Percentiles rank a stretch among this genome's conserved stretches.
Evolutionary conservation across 306 rosid species (phyloP).

Genomic region (Notholithocarpus densiflorus): DNA sequence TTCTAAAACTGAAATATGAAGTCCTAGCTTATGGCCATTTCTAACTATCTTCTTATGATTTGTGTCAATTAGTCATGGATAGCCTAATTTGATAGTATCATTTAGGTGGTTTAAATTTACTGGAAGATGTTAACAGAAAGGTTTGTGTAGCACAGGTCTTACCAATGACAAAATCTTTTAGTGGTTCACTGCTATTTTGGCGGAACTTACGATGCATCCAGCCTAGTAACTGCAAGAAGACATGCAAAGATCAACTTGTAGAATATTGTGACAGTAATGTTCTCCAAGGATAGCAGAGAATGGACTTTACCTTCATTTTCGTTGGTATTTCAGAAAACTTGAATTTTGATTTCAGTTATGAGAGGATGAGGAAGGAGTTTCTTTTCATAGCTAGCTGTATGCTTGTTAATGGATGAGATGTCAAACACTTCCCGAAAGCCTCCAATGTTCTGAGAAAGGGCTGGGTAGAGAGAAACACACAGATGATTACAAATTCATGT

Average conservation of each 20-base stretch:
- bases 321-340: slow-evolving; percentile 24
- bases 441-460: slow-evolving; percentile 25
- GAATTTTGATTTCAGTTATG: slow-evolving; percentile 31
- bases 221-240: slow-evolving; percentile 66
- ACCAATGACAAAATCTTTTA: slow-evolving; percentile 73
- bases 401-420: slow-evolving; percentile 39
- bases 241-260: slow-evolving; percentile 24
- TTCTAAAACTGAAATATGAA: neutral
- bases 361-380: slow-evolving; percentile 20
- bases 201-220: slow-evolving; percentile 98
- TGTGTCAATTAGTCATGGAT: neutral
- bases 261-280: slow-evolving; percentile 3
- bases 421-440: slow-evolving; percentile 31
- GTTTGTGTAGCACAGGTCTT: slow-evolving; percentile 29
- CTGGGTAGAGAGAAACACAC: slow-evolving; percentile 47
- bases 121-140: slow-evolving; percentile 12
- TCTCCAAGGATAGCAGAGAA: slow-evolving; percentile 5
- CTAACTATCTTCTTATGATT: neutral
- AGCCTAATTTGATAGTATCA: neutral
- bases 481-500: slow-evolving; percentile 60
- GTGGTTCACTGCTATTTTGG: slow-evolving; percentile 70
- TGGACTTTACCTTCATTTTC: slow-evolving; percentile 70
- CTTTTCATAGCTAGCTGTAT: slow-evolving; percentile 23
- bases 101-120: slow-evolving; percentile 1
- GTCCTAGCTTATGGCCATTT: neutral